Evolutionary conservation across 139 green algal species (phyloP).

Genomic region (Coelastrella sp.): DNA sequence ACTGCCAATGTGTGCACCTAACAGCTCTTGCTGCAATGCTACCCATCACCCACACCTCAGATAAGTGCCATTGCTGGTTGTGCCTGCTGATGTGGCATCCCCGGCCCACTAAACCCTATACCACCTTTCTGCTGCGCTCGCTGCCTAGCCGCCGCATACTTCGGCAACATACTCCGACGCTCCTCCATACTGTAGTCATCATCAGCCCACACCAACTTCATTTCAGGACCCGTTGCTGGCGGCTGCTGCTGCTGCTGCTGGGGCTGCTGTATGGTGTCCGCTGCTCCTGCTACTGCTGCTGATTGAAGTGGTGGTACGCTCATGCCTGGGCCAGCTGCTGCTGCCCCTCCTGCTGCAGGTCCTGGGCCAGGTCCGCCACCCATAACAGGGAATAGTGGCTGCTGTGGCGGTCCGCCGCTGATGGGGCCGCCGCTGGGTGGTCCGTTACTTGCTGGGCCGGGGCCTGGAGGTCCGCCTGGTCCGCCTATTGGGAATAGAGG

Average conservation of each 20-base stretch:
- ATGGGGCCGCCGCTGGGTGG: background rate
- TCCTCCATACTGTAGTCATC: slow-evolving; percentile 70
- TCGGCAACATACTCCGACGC: slow-evolving; percentile 57
- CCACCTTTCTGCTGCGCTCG: background rate
- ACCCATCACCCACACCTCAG: too few relatives aligned
- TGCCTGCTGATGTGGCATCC: background rate
- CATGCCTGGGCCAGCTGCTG: background rate
- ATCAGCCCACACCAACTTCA: slow-evolving; percentile 67
- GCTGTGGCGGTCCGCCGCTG: slow-evolving; percentile 14
- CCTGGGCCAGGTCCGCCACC: background rate
- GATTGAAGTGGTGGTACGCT: background rate
- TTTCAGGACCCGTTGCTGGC: background rate
- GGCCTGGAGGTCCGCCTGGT: background rate
- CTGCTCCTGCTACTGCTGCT: background rate
- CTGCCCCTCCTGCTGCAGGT: slow-evolving; percentile 12
- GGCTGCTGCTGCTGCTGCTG: background rate
- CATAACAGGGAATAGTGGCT: background rate
- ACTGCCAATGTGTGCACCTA: too few relatives aligned
- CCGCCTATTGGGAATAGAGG: slow-evolving; percentile 22
- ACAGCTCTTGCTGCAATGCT: too few relatives aligned
- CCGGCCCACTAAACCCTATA: background rate
- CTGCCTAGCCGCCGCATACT: slow-evolving; percentile 53
- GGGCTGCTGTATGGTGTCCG: background rate
- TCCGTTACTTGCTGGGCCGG: background rate
- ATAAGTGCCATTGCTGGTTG: background rate